Evolutionary conservation across 202 grass and related monocot species (phyloP), one percentile per base, ranked within the genome.

Genomic region (Brachypodium distachyon): DNA sequence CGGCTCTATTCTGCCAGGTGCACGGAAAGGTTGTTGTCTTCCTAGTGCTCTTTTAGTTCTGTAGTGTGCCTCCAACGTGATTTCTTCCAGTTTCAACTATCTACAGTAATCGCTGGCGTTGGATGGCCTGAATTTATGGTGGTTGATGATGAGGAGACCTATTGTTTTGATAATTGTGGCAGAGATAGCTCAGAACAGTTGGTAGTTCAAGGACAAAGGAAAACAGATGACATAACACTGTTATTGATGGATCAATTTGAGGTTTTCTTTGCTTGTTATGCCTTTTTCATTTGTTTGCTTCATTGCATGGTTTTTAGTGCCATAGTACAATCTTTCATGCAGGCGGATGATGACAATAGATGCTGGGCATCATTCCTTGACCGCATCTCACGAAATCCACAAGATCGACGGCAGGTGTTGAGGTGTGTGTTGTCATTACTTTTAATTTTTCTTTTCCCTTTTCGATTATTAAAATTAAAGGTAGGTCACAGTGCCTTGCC

Each of bases 221-320:
- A 91, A 82, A 54, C 75, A 52, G 89, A 95, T 82, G 83, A 81
- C 33, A 86, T 85, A 79, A 73, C 81, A 46, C 82, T 88, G 63
- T 82, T 81, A 34, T 84, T 87, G 76, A 92, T 90, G 91, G 91
- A 92, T 29, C 81, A 94, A 41, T 94, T 98, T 83, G 89, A 98
- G 95, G 95, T 98, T 84, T 59, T 75, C 12, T 65, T 65, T 3
- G 1, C n/a, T n/a, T 16, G 21, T 12, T 41, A 0, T 41, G 61
- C 11, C 61, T 36, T 14, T 40, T 65, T 2, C 37, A 25, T 0
- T 1, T 21, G 41, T 65, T 42, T 65, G 0, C 23, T 13, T 25
- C 25, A 19, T 21, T 65, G 41, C 12, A 25, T 16, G 23, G 23
- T 64, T 39, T 25, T 38, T 40, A 64, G 61, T 41, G 12, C 61